These are phyloP conservation scores for Xylaria cubensis DNA, from an alignment of 495 filamentous ascomycete species.

Conservation along the genomic window DNA sequence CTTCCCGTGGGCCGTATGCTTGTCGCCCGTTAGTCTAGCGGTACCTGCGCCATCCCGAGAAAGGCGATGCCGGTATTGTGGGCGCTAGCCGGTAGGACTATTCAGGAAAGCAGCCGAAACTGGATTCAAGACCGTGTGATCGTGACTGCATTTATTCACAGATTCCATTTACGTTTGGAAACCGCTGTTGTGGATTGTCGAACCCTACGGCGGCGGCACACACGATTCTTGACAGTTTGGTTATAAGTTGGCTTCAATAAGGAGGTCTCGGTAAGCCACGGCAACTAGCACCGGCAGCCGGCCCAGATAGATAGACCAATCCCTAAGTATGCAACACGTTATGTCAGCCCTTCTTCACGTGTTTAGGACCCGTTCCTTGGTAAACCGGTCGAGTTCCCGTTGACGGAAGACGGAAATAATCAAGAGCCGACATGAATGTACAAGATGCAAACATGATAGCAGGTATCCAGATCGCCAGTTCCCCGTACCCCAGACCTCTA, in stretches of 20 bases:
- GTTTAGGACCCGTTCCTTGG: neutral
- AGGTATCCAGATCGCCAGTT: neutral
- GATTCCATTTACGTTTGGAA: neutral
- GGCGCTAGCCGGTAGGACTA: slow-evolving; percentile 24
- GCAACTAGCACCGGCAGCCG: neutral
- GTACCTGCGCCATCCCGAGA: slow-evolving; percentile 28
- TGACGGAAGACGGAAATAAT: neutral
- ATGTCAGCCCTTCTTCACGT: neutral
- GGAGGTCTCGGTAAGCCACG: neutral
- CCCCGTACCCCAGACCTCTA: neutral
- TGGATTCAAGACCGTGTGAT: neutral
- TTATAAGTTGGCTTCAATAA: neutral
- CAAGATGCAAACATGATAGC: neutral
- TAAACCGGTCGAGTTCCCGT: neutral
- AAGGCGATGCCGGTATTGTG: slow-evolving; percentile 19
- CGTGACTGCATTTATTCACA: slow-evolving; percentile 1
- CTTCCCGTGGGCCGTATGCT: neutral
- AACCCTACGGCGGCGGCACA: neutral
- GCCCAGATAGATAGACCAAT: neutral
- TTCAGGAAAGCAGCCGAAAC: slow-evolving; percentile 22
- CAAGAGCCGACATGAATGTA: neutral
- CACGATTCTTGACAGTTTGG: slow-evolving; percentile 4
- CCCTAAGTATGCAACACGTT: neutral
- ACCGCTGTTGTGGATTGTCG: neutral
- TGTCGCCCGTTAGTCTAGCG: neutral